Evolutionary conservation across 129 eudicot species (phyloP), one percentile per base, ranked within the genome.

Genomic region (Flaveria bidentis): DNA sequence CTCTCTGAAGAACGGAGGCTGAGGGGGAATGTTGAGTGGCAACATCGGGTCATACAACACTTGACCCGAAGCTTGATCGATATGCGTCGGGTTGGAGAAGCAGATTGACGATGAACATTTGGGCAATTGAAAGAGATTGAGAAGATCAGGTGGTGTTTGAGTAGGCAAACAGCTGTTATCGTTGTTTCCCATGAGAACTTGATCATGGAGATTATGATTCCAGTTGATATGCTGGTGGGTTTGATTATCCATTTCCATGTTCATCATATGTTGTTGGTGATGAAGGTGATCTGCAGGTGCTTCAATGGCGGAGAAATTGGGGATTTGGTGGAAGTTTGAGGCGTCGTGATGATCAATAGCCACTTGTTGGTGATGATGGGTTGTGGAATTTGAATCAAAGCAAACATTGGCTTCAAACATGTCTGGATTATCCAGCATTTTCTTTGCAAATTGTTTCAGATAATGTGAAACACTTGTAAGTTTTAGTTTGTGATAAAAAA

Each of bases 1-100:
- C 73, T 90, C 98, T 55, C 86, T 86, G 18, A 90, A 84, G 16
- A 82, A 75, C n/a, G 96, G 94, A 52, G 96, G 90, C 57, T 88
- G 96, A 41, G 90, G 89, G n/a, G 86, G 85, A 4, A 88, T 85
- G 62, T 88, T 92, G 57, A 86, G 69, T 53, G 88, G 93, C 55
- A 84, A 17, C 18, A 87, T 30, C 50, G 98, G 91, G 61, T 90
- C 96, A 72, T 77, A 88, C 60, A 82, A 18, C 3, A 78, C 68
- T 51, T 82, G 81, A 68, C 76, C 74, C 39, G 88, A 65, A 6
- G 73, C 33, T 15, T 76, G 65, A 30, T 82, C 83, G 3, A 80
- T 25, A 41, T 74, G 88, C 69, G 71, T 36, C 42, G 82, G 84
- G 82, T 78, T 80, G 9, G 88, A 63, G 46, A 84, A 88, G 3